Percentiles rank a stretch among this genome's conserved stretches.
phyloP scores from a whole-genome alignment of 2,329 filamentous ascomycete genomes.

The Paraconiothyrium sp. region DNA sequence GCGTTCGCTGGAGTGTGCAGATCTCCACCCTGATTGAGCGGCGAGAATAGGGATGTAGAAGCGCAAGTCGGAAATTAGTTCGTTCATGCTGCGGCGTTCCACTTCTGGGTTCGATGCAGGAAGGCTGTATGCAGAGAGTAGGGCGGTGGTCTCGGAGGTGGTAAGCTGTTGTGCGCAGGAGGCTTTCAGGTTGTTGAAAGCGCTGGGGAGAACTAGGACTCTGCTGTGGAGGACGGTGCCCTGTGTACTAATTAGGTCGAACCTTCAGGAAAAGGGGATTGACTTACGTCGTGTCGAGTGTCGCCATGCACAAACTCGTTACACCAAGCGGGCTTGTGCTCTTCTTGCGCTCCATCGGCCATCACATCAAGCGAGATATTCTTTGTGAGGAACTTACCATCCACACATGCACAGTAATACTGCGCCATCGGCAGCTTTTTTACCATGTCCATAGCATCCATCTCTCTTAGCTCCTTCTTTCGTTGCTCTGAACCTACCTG shows the following conservation, averaged over 20 bases:
- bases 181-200: slow-evolving; percentile 23
- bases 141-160: slow-evolving; percentile 24
- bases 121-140: slow-evolving; percentile 52
- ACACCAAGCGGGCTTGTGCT: slow-evolving; percentile 57
- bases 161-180: slow-evolving; percentile 31
- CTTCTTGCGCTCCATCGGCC: slow-evolving; percentile 22
- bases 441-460: slow-evolving; percentile 30
- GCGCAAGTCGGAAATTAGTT: slow-evolving; percentile 56
- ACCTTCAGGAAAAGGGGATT: not conserved
- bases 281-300: slow-evolving; percentile 56
- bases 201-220: slow-evolving; percentile 42
- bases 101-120: slow-evolving; percentile 39
- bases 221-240: slow-evolving; percentile 37
- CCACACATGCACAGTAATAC: slow-evolving; percentile 36
- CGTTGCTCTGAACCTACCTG: slow-evolving; percentile 21
- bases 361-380: slow-evolving; percentile 30
- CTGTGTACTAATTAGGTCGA: slow-evolving; percentile 28
- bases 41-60: slow-evolving; percentile 56
- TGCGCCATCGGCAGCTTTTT: slow-evolving; percentile 37
- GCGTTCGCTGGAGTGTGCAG: slow-evolving; percentile 11
- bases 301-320: slow-evolving; percentile 58
- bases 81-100: slow-evolving; percentile 24
- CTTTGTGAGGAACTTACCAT: slow-evolving; percentile 34
- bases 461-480: slow-evolving; percentile 26
- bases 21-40: slow-evolving; percentile 47